Conservation (phyloP, 768 basidiomycete species). For the Pisolithus marmoratus region DNA sequence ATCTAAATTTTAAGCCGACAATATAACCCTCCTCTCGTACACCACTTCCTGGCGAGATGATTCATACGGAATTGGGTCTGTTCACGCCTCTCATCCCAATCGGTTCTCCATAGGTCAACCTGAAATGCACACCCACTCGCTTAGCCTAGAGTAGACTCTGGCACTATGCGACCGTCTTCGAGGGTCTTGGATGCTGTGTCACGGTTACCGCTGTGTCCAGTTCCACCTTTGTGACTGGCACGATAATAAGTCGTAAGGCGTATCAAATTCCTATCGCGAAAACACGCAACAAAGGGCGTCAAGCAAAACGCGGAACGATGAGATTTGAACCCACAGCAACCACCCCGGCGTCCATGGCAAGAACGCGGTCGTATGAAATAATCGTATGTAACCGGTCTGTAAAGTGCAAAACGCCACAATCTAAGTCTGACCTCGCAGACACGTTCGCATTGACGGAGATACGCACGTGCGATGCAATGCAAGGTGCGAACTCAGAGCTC, state of each 20-base stretch:
- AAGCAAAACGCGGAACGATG: conserved; percentile 12
- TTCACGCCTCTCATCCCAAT: conserved; percentile 1
- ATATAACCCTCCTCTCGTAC: conserved; percentile 17
- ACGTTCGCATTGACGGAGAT: neutral
- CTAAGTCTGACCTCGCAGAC: conserved; percentile 21
- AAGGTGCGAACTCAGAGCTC: conserved; percentile 45
- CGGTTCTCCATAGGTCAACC: conserved; percentile 3
- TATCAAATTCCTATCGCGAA: conserved; percentile 49
- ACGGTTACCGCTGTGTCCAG: conserved; percentile 46
- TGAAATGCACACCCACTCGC: no score
- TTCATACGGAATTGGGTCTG: conserved; percentile 6
- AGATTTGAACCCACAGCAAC: conserved; percentile 40
- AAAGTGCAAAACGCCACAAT: conserved; percentile 58
- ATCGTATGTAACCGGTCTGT: no score
- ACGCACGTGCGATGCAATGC: conserved; percentile 40
- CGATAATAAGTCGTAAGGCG: conserved; percentile 47
- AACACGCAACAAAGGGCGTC: neutral
- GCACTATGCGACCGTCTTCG: conserved; percentile 54
- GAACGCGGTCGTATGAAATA: no score
- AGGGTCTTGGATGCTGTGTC: conserved; percentile 44
- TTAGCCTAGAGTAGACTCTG: conserved; percentile 63
- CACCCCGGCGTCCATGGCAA: conserved; percentile 58
- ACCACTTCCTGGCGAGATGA: conserved; percentile 11
- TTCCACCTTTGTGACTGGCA: conserved; percentile 45
- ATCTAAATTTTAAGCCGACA: conserved; percentile 49